Base-by-base conservation (phyloP, 1,284 basidiomycete species). In the Microbotryum violaceum region DNA sequence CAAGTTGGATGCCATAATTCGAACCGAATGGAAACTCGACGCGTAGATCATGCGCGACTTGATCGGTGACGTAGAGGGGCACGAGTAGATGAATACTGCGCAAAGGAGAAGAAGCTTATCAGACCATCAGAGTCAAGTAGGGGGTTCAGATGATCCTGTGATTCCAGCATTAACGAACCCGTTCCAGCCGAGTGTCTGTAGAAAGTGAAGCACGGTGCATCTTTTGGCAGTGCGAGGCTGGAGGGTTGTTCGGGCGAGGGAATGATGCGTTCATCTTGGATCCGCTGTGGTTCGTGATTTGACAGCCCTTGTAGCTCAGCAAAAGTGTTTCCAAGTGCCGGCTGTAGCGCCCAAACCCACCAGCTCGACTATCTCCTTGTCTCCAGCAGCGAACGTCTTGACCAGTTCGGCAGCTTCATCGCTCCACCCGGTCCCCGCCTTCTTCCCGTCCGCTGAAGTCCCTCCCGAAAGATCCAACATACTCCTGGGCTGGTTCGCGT, bases 31-130 rank as follows among this genome's bases (percentile, higher is more conserved):
- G 6, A 83, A 81, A 16, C 83, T 84, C 1, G 85, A 85, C 0
- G 89, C 88, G 75, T 91, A 93, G 46, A 93, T 73, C 88, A 94
- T 91, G 56, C 90, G 83, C 67, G 84, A 80, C 72, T 88, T 89
- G 75, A 93, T 81, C 2, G 88, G 86, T 2, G 87, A 89, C 14
- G 77, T 74, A 2, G 84, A 81, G 0, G 91, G 91, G 74, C 91
- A 93, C 44, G 86, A 87, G 76, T 94, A 94, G 63, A 93, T 87
- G 75, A 90, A 91, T 47, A 88, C 85, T 89, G 65, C 3, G 57
- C 12, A 52, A 42, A 20, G 7, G 52, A 60, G 54, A 66, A 59
- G 9, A 6, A 27, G 37, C 37, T 37, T 5, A 37, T 37, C 6
- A 37, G 37, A 6, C 14, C 37, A 37, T 37, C 5, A 27, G 1